Percentiles rank a stretch among this genome's conserved stretches.
These are phyloP conservation scores for Globisporangium yorkense DNA, from an alignment of 352 stramenopile species.

Conservation along the genomic window DNA sequence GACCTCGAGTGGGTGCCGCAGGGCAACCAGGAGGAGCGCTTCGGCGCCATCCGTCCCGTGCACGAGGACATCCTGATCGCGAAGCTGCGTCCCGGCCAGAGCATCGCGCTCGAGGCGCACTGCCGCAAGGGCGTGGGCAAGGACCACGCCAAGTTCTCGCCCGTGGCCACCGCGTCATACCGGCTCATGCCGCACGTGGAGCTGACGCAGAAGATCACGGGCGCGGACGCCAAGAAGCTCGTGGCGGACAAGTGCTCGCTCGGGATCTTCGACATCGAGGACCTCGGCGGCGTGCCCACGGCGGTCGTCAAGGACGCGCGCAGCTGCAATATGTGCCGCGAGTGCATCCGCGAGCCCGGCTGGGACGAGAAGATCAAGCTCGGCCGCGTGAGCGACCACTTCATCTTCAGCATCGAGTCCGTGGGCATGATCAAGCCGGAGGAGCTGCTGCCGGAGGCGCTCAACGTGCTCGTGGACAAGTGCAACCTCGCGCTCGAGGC, in stretches of 20 bases:
- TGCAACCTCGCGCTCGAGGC: slow-evolving; percentile 81
- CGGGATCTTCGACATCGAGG: slow-evolving; percentile 90
- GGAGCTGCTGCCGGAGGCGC: slow-evolving; percentile 69
- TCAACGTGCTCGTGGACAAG: slow-evolving; percentile 79
- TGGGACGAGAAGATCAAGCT: slow-evolving; percentile 90
- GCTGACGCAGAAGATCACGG: slow-evolving; percentile 57
- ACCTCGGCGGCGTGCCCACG: slow-evolving; percentile 63
- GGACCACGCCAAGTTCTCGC: slow-evolving; percentile 97
- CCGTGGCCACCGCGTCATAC: slow-evolving; percentile 95
- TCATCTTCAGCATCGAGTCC: slow-evolving; percentile 92
- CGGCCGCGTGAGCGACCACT: slow-evolving; percentile 92
- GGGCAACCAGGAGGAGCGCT: slow-evolving; percentile 92
- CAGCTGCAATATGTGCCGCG: slow-evolving; percentile 95
- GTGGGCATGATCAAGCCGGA: slow-evolving; percentile 85
- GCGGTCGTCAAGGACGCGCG: slow-evolving; percentile 82
- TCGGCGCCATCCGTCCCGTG: slow-evolving; percentile 80
- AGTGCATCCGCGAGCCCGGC: slow-evolving; percentile 91
- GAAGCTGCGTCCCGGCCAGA: slow-evolving; percentile 95
- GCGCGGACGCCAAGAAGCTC: slow-evolving; percentile 52
- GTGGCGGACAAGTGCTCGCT: slow-evolving; percentile 67
- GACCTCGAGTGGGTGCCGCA: slow-evolving; percentile 96
- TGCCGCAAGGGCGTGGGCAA: slow-evolving; percentile 94
- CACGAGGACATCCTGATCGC: slow-evolving; percentile 96
- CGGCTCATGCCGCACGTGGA: slow-evolving; percentile 86
- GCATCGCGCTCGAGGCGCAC: slow-evolving; percentile 94